phyloP scores from a whole-genome alignment of 768 basidiomycete species.

The Tricholoma sp. region DNA sequence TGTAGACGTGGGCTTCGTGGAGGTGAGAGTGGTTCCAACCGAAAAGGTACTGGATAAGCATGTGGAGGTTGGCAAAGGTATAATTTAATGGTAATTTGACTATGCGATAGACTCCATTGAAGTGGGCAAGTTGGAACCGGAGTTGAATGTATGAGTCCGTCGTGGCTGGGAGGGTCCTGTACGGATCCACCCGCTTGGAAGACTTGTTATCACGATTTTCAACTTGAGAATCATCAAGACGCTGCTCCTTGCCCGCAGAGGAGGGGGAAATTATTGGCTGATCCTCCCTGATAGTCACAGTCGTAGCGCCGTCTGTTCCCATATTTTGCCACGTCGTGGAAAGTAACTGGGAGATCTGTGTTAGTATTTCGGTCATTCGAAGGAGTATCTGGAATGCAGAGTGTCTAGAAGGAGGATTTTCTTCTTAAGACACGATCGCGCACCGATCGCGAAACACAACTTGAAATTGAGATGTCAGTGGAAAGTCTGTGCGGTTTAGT shows the following conservation, averaged over 20 bases:
- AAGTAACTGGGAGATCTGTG: neutral
- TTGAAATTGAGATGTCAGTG: no score
- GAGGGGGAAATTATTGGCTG: neutral
- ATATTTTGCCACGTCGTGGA: neutral
- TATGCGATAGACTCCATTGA: constrained; percentile 7
- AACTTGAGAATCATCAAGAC: neutral
- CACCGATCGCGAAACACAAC: no score
- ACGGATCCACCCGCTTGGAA: neutral
- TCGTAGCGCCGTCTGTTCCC: no score
- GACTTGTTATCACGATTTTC: neutral
- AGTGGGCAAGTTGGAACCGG: neutral
- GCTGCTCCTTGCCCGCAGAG: neutral
- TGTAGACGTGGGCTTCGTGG: neutral
- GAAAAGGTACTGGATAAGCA: constrained; percentile 10
- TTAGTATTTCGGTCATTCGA: neutral
- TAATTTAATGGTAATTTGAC: constrained; percentile 10
- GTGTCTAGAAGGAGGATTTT: no score
- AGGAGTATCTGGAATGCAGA: no score
- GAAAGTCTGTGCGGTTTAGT: no score
- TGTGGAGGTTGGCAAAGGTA: constrained; percentile 13
- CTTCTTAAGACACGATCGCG: no score
- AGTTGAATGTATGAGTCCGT: constrained; percentile 1
- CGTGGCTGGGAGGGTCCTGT: neutral
- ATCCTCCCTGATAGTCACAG: neutral
- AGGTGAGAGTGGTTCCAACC: constrained; percentile 10